These are phyloP conservation scores for Xylaria intraflava DNA, from an alignment of 495 filamentous ascomycete species.

Conservation along the genomic window DNA sequence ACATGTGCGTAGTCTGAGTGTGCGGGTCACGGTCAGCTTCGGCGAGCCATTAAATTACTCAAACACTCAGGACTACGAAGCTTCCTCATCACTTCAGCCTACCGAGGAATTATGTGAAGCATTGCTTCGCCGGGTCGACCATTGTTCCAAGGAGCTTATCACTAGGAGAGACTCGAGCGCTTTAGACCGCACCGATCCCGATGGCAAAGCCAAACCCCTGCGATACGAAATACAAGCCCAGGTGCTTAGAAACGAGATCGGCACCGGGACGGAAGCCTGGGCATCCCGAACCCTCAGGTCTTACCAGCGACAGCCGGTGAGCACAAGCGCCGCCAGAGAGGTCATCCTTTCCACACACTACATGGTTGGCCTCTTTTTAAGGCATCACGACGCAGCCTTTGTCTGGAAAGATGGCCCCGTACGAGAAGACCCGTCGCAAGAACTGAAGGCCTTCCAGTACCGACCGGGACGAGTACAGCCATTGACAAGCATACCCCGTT, in stretches of 20 bases:
- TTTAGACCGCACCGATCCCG: slow-evolving; percentile 30
- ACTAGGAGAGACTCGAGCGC: slow-evolving; percentile 43
- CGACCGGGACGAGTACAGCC: slow-evolving; percentile 29
- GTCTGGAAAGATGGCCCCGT: slow-evolving; percentile 35
- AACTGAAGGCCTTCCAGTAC: slow-evolving; percentile 24
- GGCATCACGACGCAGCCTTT: slow-evolving; percentile 38
- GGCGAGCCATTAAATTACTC: slow-evolving; percentile 36
- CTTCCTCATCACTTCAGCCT: slow-evolving; percentile 33
- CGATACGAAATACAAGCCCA: slow-evolving; percentile 40
- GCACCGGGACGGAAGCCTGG: slow-evolving; percentile 37
- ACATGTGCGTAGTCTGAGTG: slow-evolving; percentile 21
- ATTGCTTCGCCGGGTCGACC: slow-evolving; percentile 40
- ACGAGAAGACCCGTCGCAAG: slow-evolving; percentile 24
- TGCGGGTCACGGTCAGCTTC: slow-evolving; percentile 41
- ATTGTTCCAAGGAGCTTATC: slow-evolving; percentile 41
- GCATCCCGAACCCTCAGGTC: slow-evolving; percentile 38
- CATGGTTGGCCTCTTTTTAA: slow-evolving; percentile 40
- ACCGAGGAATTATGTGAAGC: slow-evolving; percentile 36
- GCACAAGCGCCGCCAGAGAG: slow-evolving; percentile 33
- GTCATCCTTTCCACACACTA: slow-evolving; percentile 36
- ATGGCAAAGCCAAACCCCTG: slow-evolving; percentile 34
- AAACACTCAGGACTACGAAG: slow-evolving; percentile 36
- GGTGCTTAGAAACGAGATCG: slow-evolving; percentile 29
- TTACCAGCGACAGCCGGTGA: slow-evolving; percentile 40
- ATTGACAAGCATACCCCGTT: slow-evolving; percentile 33